Conservation (phyloP, 352 stramenopile species). For the Phytophthora pluvialis region DNA sequence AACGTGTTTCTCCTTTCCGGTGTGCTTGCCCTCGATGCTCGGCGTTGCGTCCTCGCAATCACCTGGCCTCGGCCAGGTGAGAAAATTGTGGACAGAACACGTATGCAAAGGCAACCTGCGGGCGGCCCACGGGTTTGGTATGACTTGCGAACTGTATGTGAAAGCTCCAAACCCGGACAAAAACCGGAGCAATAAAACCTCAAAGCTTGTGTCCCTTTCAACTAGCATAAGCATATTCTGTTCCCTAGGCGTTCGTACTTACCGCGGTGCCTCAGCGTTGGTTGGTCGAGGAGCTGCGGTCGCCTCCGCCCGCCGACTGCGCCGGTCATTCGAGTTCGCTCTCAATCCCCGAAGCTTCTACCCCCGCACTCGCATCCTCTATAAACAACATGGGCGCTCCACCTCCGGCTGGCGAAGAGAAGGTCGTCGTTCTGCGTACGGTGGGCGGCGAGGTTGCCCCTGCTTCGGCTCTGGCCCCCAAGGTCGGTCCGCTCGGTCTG, state of each 20-base stretch:
- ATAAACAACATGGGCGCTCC: conserved; percentile 92
- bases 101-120: too few relatives aligned
- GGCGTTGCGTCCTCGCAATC: too few relatives aligned
- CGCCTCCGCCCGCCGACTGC: background rate
- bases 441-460: conserved; percentile 99
- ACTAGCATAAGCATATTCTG: conserved; percentile 8
- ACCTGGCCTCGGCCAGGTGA: too few relatives aligned
- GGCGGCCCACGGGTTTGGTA: too few relatives aligned
- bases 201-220: conserved; percentile 11
- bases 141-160: too few relatives aligned
- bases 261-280: conserved; percentile 20
- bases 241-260: conserved; percentile 23
- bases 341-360: conserved; percentile 42
- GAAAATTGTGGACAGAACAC: too few relatives aligned
- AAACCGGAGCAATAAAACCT: conserved; percentile 10
- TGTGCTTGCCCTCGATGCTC: too few relatives aligned
- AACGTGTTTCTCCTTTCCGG: too few relatives aligned
- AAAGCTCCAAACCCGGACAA: too few relatives aligned
- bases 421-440: conserved; percentile 97
- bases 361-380: conserved; percentile 71
- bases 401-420: conserved; percentile 90
- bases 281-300: conserved; percentile 41
- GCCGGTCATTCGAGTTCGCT: conserved; percentile 46
- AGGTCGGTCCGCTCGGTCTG: conserved; percentile 99
- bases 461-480: conserved; percentile 98